Evolutionary conservation across 2,329 filamentous ascomycete genomes (phyloP).

Genomic region (Ceratocystis albifundus): DNA sequence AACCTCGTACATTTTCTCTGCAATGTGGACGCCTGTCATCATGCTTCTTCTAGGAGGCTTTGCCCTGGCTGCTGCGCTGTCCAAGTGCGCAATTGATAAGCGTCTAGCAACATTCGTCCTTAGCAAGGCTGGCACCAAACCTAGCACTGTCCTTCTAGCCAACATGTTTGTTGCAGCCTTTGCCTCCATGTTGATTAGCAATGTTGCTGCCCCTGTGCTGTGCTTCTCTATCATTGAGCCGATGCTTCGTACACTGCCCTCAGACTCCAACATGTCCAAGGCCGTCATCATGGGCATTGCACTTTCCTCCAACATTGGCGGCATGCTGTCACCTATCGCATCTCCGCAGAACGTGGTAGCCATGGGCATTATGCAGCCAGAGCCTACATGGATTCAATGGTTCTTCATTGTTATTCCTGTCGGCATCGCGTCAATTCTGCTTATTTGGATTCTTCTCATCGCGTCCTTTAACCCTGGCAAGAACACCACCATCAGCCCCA

Average conservation of each 20-base stretch:
- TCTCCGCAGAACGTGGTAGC: constrained; percentile 97
- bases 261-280: constrained; percentile 87
- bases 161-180: constrained; percentile 99
- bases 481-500: constrained; percentile 81
- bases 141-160: constrained; percentile 78
- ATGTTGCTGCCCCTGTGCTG: constrained; percentile 89
- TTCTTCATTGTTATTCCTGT: constrained; percentile 94
- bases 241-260: constrained; percentile 81
- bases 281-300: constrained; percentile 92
- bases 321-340: constrained; percentile 91
- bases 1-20: constrained; percentile 72
- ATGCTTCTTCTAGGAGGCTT: constrained; percentile 96
- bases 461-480: constrained; percentile 73
- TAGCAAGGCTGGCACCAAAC: constrained; percentile 88
- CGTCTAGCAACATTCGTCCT: constrained; percentile 92
- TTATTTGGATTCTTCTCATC: constrained; percentile 83
- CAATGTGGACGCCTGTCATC: constrained; percentile 99
- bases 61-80: constrained; percentile 85
- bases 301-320: constrained; percentile 87
- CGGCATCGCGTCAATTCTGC: constrained; percentile 71
- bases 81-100: constrained; percentile 96
- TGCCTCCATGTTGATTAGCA: constrained; percentile 97
- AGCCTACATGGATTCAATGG: constrained; percentile 89
- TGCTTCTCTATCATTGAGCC: constrained; percentile 98
- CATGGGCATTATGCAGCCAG: constrained; percentile 84